These are phyloP conservation scores for Sphaerulina vaccinii DNA, from an alignment of 2,329 filamentous ascomycete genomes.

Conservation along the genomic window DNA sequence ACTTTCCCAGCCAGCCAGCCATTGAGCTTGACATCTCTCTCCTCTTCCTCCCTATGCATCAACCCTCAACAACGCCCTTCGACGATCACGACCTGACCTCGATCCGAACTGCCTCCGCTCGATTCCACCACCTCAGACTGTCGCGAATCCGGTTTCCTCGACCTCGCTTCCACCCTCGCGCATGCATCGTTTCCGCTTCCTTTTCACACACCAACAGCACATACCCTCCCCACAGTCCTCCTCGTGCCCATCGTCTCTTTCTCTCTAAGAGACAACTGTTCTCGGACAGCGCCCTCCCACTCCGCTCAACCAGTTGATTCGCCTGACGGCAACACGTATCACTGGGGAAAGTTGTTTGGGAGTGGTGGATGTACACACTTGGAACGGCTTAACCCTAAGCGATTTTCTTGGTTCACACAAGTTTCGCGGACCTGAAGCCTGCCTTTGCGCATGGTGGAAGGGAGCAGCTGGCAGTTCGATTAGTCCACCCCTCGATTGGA, in stretches of 20 bases:
- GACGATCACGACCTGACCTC: conserved; percentile 18
- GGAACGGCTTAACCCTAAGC: conserved; percentile 96
- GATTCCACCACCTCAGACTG: conserved; percentile 17
- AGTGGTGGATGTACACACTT: conserved; percentile 39
- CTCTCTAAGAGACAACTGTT: conserved; percentile 30
- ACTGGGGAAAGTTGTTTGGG: conserved; percentile 19
- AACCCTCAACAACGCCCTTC: background rate
- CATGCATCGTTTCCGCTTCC: conserved; percentile 35
- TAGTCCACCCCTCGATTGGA: conserved; percentile 49
- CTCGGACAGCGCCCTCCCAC: conserved; percentile 29
- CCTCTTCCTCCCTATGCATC: conserved; percentile 2
- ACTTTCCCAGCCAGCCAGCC: conserved; percentile 2
- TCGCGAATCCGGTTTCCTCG: conserved; percentile 23
- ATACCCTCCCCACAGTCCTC: conserved; percentile 75
- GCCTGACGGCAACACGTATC: conserved; percentile 9
- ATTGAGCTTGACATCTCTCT: conserved; percentile 5
- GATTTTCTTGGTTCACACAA: conserved; percentile 61
- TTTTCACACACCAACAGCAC: conserved; percentile 55
- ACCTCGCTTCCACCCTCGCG: conserved; percentile 16
- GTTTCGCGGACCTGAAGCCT: conserved; percentile 36
- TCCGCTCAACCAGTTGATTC: conserved; percentile 10
- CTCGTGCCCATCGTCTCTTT: conserved; percentile 66
- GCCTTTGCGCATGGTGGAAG: conserved; percentile 2
- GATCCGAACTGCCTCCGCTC: conserved; percentile 13
- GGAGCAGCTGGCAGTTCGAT: conserved; percentile 67